Base-by-base conservation (phyloP, 805 yeast species). In the Lipomyces spencermartinsiae region DNA sequence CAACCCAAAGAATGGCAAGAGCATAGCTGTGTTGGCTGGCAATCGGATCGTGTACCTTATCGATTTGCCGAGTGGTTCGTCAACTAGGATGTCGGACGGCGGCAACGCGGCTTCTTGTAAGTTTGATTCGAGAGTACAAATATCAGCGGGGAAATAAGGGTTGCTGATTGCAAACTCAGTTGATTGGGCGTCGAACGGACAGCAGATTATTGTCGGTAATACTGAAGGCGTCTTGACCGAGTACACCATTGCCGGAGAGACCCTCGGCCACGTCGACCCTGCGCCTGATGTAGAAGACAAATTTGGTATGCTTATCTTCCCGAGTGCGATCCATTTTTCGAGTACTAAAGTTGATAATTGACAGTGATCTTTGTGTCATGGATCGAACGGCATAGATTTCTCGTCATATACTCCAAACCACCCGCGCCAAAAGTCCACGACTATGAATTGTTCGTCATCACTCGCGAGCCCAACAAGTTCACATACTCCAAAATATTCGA, bases 141-240 rank as follows among this genome's bases (percentile, higher is more conserved):
- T 54, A 43, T 8, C 1, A 46, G n/a, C 39, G 29, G 12, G 46
- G 56, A 4, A 16, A n/a, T 51, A n/a, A 14, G 12, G 39, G 35
- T 58, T 46, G 29, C 53, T 25, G 22, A 43, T 29, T 25, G 8
- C 22, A n/a, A 4, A 10, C 66, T 9, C 37, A 62, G 68, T 67
- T 34, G 71, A 67, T n/a, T 77, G 78, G 78, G 71, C 78, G 3
- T 69, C 67, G 2, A 63, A 70, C 37, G 79, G 79, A 29, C 65
- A 71, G 46, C 69, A 68, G 46, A n/a, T 76, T 46, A 64, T 73
- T 4, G 66, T 66, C 5, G 78, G 76, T 16, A 39, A 57, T 4
- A 33, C 34, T 0, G 68, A 70, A 25, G 77, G 78, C 14, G 25
- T 65, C 5, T 61, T 76, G 34, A 16, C 31, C 33, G 70, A 66